phyloP scores from a whole-genome alignment of 2,329 filamentous ascomycete genomes.

The Colletotrichum sublineola region DNA sequence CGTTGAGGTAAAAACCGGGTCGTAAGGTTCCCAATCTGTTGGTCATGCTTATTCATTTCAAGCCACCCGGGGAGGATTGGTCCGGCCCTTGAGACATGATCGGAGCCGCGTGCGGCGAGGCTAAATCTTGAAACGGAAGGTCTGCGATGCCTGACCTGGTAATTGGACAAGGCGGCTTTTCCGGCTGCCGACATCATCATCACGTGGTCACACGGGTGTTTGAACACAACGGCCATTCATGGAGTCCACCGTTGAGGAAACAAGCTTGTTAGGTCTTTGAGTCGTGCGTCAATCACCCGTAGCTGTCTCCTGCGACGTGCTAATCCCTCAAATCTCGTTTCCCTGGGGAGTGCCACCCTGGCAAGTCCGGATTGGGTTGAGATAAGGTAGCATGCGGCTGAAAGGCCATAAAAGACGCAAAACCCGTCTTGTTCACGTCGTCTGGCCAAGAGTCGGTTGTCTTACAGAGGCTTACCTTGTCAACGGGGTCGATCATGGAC shows the following conservation, averaged over 20 bases:
- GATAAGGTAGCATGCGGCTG: slow-evolving; percentile 4
- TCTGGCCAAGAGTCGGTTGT: neutral
- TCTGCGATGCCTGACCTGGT: neutral
- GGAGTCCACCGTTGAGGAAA: neutral
- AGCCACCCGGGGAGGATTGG: neutral
- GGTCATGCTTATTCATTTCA: neutral
- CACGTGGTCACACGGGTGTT: neutral
- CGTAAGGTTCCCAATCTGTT: neutral
- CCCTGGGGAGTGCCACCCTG: neutral
- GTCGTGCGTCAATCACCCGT: neutral
- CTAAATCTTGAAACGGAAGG: neutral
- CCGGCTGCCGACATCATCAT: neutral
- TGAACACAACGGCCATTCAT: neutral
- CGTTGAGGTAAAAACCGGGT: neutral
- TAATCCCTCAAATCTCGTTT: neutral
- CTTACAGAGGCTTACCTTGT: neutral
- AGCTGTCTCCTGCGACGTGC: neutral
- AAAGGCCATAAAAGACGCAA: neutral
- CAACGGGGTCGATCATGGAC: neutral
- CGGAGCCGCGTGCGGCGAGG: neutral
- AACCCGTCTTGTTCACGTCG: neutral
- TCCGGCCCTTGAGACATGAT: neutral
- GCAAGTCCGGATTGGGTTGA: neutral
- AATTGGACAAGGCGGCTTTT: neutral
- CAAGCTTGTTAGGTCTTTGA: neutral